Conservation (phyloP, 2,329 filamentous ascomycete genomes). For the Ustilaginoidea virens region DNA sequence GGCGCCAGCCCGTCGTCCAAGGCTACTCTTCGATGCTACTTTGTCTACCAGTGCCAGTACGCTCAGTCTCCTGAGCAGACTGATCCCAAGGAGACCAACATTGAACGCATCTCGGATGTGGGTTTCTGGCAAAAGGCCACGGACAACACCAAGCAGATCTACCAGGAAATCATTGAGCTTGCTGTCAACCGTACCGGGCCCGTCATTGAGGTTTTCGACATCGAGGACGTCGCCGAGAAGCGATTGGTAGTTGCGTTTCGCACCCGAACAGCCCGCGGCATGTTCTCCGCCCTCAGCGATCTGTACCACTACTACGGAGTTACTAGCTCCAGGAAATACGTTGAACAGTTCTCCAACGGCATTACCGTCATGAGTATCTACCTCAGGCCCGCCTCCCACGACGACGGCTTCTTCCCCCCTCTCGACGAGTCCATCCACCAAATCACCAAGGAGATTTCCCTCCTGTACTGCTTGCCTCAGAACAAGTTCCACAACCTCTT, state of each 20-base stretch:
- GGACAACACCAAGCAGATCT: conserved; percentile 86
- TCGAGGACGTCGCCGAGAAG: conserved; percentile 83
- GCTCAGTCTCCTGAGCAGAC: conserved; percentile 57
- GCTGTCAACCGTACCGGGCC: conserved; percentile 77
- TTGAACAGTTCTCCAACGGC: conserved; percentile 97
- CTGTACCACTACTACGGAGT: conserved; percentile 98
- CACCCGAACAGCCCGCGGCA: conserved; percentile 74
- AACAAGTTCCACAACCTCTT: conserved; percentile 93
- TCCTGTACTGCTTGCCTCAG: conserved; percentile 94
- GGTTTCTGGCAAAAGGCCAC: conserved; percentile 95
- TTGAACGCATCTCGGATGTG: conserved; percentile 84
- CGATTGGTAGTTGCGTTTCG: conserved; percentile 89
- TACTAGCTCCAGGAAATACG: conserved; percentile 91
- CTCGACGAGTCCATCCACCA: conserved; percentile 94
- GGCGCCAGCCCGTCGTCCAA: conserved; percentile 52
- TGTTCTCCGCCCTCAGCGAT: conserved; percentile 91
- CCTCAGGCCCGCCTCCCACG: conserved; percentile 53
- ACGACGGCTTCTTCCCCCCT: conserved; percentile 48
- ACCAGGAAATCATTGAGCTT: conserved; percentile 81
- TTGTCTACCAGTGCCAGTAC: conserved; percentile 95
- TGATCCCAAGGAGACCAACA: conserved; percentile 62
- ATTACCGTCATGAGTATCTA: conserved; percentile 96
- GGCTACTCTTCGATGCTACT: conserved; percentile 88
- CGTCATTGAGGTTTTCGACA: conserved; percentile 95
- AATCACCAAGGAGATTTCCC: conserved; percentile 95